Conservation (phyloP, 495 filamentous ascomycete species). For the Podospora comata region DNA sequence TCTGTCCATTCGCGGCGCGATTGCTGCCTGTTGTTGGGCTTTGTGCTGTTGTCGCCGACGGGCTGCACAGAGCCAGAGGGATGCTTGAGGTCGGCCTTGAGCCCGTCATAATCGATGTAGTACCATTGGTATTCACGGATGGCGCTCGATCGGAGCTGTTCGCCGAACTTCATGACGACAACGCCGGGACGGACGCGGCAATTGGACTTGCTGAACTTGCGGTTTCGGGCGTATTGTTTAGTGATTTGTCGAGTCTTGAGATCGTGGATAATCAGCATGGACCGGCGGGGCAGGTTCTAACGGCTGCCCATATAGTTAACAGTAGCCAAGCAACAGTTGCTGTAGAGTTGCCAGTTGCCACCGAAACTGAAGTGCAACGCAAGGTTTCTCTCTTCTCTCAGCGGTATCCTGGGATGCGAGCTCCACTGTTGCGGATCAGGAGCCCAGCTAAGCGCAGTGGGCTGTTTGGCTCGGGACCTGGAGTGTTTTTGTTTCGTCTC, state of each 20-base stretch:
- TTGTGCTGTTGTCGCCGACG: conserved; percentile 17
- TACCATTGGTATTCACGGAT: conserved; percentile 94
- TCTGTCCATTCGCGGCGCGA: conserved; percentile 72
- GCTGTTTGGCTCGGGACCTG: neutral
- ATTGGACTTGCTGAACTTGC: conserved; percentile 18
- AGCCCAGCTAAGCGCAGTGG: neutral
- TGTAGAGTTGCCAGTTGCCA: neutral
- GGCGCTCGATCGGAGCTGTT: conserved; percentile 87
- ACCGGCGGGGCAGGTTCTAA: conserved; percentile 13
- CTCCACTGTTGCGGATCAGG: conserved; percentile 1
- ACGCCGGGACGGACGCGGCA: conserved; percentile 39
- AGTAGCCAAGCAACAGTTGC: conserved; percentile 6
- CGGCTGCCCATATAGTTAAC: conserved; percentile 4
- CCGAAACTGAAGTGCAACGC: conserved; percentile 1
- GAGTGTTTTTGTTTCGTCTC: neutral
- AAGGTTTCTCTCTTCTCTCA: neutral
- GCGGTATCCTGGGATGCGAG: neutral
- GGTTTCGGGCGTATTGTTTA: conserved; percentile 33
- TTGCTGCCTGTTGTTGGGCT: conserved; percentile 27
- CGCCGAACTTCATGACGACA: conserved; percentile 79
- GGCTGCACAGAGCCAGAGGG: conserved; percentile 53
- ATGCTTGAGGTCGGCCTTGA: conserved; percentile 83
- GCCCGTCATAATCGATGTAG: conserved; percentile 94
- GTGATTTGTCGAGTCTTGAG: conserved; percentile 36
- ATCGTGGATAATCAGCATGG: conserved; percentile 52